Base-by-base conservation (phyloP, 495 filamentous ascomycete species). In the Aspergillus carlsbadensis region DNA sequence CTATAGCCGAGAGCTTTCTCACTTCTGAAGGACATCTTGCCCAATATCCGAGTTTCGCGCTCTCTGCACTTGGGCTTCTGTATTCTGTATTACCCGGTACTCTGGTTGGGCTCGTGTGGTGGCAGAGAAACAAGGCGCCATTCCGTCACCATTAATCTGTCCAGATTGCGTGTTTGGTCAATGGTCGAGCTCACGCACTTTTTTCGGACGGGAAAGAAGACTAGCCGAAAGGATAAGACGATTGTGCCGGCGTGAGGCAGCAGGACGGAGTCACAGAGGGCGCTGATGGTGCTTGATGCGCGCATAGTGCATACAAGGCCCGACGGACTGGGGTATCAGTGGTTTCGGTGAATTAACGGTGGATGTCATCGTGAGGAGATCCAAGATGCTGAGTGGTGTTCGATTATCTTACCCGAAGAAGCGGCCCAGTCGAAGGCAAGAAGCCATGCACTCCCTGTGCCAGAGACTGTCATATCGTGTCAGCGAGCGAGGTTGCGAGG, bases 61-160 rank as follows among this genome's bases (percentile, higher is more conserved):
- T 45, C 15, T 20, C 21, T 42, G 42, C 50, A 22, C 50, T 59
- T 61, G 63, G 60, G 55, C 52, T 18, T 51, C 56, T 59, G 63
- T 66, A 48, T 18, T 51, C 56, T 59, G 63, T 66, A 48, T 50
- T 44, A 63, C 63, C 63, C 52, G 51, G 40, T 46, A 29, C 40
- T 52, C 55, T 41, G 63, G 52, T 63, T 55, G 55, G 60, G 51
- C 57, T 63, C 47, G 45, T 49, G 52, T 50, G 39, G 37, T 29
- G 26, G 26, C 4, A 37, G 56, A 41, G 24, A 43, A 44, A 53
- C 37, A 44, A 39, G 33, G 44, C 22, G 29, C 37, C 40, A 24
- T 56, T 34, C 29, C 39, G 53, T 45, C 26, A 34, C 26, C 21
- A 54, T 48, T 54, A 47, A 58, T 34, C 37, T 41, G 58, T 35